These are phyloP conservation scores for Zygosaccharomyces sapae DNA, from an alignment of 1,139 yeast species.

Conservation along the genomic window DNA sequence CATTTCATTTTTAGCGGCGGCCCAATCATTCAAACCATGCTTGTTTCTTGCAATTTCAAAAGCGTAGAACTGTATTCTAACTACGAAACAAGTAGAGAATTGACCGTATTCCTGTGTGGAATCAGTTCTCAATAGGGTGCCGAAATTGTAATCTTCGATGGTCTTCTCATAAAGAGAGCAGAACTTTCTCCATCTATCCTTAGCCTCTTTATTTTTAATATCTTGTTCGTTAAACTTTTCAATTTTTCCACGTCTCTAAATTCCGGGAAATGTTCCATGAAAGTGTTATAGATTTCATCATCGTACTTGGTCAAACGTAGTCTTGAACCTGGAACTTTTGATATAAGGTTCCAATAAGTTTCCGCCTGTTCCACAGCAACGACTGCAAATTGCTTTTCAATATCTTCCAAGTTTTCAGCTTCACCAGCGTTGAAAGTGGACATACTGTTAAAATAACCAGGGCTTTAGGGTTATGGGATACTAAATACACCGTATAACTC, in stretches of 20 bases:
- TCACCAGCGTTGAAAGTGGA: slow-evolving; percentile 49
- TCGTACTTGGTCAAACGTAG: slow-evolving; percentile 75
- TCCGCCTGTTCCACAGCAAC: slow-evolving; percentile 95
- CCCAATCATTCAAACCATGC: slow-evolving; percentile 91
- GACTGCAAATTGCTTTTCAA: slow-evolving; percentile 95
- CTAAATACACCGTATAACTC: too few relatives aligned
- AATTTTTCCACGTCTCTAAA: slow-evolving; percentile 56
- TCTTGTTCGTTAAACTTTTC: slow-evolving; percentile 65
- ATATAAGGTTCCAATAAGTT: slow-evolving; percentile 82
- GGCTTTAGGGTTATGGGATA: too few relatives aligned
- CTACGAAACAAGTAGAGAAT: slow-evolving; percentile 81
- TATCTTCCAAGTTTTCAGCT: slow-evolving; percentile 62
- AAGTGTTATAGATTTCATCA: slow-evolving; percentile 70
- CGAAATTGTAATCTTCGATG: slow-evolving; percentile 89
- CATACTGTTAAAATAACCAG: slow-evolving; percentile 17
- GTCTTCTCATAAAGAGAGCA: slow-evolving; percentile 75
- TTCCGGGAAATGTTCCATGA: slow-evolving; percentile 80
- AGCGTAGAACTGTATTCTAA: slow-evolving; percentile 91
- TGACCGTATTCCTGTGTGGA: slow-evolving; percentile 72
- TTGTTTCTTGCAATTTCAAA: slow-evolving; percentile 92
- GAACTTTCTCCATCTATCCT: slow-evolving; percentile 86
- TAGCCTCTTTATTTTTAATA: slow-evolving; percentile 75
- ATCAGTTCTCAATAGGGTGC: slow-evolving; percentile 78
- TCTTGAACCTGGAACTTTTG: slow-evolving; percentile 70
- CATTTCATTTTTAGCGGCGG: slow-evolving; percentile 31